Percentiles rank a stretch among this genome's conserved stretches.
These are phyloP conservation scores for Clarireedia paspali DNA, from an alignment of 2,329 filamentous ascomycete genomes.

Conservation along the genomic window DNA sequence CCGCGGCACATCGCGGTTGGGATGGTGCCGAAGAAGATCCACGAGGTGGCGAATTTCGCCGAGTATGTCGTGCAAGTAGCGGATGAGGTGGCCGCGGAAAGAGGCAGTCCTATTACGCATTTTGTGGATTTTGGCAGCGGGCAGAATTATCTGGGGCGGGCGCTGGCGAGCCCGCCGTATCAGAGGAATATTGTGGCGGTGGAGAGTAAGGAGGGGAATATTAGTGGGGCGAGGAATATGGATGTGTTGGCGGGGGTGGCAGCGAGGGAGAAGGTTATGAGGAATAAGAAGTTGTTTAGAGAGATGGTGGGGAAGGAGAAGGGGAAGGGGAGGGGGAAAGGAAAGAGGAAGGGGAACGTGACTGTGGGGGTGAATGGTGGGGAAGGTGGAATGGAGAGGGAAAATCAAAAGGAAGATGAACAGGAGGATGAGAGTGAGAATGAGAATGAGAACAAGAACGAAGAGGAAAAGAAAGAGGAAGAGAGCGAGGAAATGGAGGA, in stretches of 20 bases:
- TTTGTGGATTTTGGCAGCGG: conserved; percentile 94
- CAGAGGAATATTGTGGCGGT: conserved; percentile 84
- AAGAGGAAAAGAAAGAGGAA: too few species aligned
- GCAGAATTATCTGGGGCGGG: conserved; percentile 89
- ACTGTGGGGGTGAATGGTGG: too few species aligned
- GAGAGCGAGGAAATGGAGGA: too few species aligned
- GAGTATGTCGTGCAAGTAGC: conserved; percentile 63
- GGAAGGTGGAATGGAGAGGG: too few species aligned
- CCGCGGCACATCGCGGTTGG: conserved; percentile 71
- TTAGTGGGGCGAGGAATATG: conserved; percentile 73
- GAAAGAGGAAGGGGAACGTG: conserved; percentile 22
- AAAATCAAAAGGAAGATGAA: too few species aligned
- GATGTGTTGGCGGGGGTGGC: conserved; percentile 76
- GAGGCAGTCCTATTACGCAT: conserved; percentile 63
- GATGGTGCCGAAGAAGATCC: conserved; percentile 93
- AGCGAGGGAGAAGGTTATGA: conserved; percentile 62
- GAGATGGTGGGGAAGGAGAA: conserved; percentile 26
- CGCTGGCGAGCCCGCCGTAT: conserved; percentile 78
- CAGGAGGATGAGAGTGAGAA: too few species aligned
- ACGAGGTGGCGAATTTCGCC: conserved; percentile 90
- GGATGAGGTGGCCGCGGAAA: conserved; percentile 48
- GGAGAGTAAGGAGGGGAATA: conserved; percentile 80
- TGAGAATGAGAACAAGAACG: too few species aligned
- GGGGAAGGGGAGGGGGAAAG: background rate
- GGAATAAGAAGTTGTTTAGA: conserved; percentile 76